Evolutionary conservation across 495 filamentous ascomycete species (phyloP).

Genomic region (Penicillium waksmanii): DNA sequence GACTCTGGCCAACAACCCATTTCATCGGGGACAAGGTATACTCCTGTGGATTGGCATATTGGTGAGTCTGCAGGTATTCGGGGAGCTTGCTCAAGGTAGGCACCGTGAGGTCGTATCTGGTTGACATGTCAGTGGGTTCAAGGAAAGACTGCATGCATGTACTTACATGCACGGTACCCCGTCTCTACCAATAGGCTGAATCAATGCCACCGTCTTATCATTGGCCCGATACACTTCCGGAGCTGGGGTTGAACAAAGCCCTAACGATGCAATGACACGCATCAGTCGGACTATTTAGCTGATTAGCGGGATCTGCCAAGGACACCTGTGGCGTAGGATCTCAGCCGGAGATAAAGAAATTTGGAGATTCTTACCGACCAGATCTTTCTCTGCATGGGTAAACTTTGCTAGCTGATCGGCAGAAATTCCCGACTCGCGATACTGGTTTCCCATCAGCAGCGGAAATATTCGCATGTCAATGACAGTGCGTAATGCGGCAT

Average conservation of each 20-base stretch:
- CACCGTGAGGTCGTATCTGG: slow-evolving; percentile 42
- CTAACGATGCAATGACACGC: slow-evolving; percentile 41
- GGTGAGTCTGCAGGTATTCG: slow-evolving; percentile 35
- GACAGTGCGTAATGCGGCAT: slow-evolving; percentile 41
- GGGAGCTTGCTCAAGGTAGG: slow-evolving; percentile 41
- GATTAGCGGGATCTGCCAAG: background rate
- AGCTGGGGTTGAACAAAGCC: slow-evolving; percentile 31
- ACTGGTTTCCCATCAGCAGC: slow-evolving; percentile 28
- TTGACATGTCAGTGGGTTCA: background rate
- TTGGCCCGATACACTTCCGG: slow-evolving; percentile 35
- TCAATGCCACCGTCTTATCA: slow-evolving; percentile 37
- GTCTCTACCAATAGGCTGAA: slow-evolving; percentile 40
- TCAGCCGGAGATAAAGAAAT: background rate
- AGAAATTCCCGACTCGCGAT: slow-evolving; percentile 28
- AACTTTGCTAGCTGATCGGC: slow-evolving; percentile 29
- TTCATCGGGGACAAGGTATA: slow-evolving; percentile 42
- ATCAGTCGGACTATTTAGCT: slow-evolving; percentile 38
- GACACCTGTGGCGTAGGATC: background rate
- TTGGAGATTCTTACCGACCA: slow-evolving; percentile 32
- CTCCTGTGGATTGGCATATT: slow-evolving; percentile 37
- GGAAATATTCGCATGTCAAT: slow-evolving; percentile 41
- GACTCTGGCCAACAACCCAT: slow-evolving; percentile 45
- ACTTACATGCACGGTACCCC: slow-evolving; percentile 47
- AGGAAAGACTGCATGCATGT: background rate
- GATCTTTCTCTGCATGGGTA: slow-evolving; percentile 34